Base-by-base conservation (phyloP, 441 rosid species). In the Brassica hybrid region DNA sequence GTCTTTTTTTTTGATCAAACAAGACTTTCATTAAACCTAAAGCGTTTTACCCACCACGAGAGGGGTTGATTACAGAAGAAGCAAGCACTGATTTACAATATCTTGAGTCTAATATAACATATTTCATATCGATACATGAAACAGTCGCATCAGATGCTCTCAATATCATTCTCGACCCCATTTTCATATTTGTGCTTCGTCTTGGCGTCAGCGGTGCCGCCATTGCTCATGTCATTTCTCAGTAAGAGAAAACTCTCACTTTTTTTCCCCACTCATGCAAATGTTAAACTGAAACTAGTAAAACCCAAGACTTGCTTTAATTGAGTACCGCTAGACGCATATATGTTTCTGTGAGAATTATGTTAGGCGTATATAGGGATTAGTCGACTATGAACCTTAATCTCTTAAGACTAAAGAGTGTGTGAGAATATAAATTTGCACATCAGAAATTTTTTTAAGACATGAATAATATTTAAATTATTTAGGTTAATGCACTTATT, bases 131-230 rank as follows among this genome's bases (percentile, higher is more conserved):
- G 27, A 58, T 7, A 75, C 62, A 43, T 64, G 60, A 63, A 74
- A 83, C 84, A 88, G 95, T 90, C 34, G 81, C 75, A 1, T 91
- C 93, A 62, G 92, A 90, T 79, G 6, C 73, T 11, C 43, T 82
- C 21, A 90, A 90, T 79, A 85, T 90, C 60, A 52, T 85, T 62
- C 76, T 90, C 54, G 95, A 90, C 57, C 90, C 93, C 0, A 85
- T 90, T 48, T 87, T 88, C 52, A 90, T 90, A 60, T 88, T 88
- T 70, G 83, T 65, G 68, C 86, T 85, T 76, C 72, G 56, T 58
- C 81, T 90, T 36, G 95, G 95, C 1, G 87, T 88, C 50, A 88
- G 85, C 10, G 95, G 95, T 56, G 95, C 93, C 12, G 95, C 95
- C 79, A 88, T 90, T 66, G 91, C 95, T 0, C 95, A 90, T 73